Evolutionary conservation across 139 green algal genomes (phyloP), one percentile per base, ranked within the genome.

Genomic region (Tetradesmus obliquus): DNA sequence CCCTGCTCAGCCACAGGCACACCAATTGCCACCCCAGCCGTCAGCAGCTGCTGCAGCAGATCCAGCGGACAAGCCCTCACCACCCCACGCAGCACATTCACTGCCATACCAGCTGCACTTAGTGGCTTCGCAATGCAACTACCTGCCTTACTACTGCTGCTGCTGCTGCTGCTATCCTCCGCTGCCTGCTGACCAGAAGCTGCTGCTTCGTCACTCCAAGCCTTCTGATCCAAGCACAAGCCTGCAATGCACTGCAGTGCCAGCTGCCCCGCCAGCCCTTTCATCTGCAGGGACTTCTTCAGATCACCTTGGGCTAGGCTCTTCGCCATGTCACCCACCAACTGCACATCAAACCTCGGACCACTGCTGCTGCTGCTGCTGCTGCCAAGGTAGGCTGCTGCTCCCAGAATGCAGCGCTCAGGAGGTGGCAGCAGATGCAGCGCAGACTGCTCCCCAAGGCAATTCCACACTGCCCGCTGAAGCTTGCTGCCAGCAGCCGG

Each of bases 371-470:
- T 82, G 74, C 74, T 82, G 74, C 74, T 82, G 76, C n/a, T 32
- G 76, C 20, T 13, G 2, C 45, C 57, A 22, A 93, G 79, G 80
- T 93, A 95, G 69, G 88, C 79, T 22, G 13, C 55, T 9, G 84
- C 54, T 5, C 22, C 32, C 5, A 91, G 87, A 24, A 93, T 88
- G 91, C 93, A 95, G 69, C 88, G 32, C 0, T 13, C 55, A 45
- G 96, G 91, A 20, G 93, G 90, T 66, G 95, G 95, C 92, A 97
- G 93, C 92, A 97, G 92, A 89, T 95, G 94, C 88, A 96, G 90
- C 15, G 91, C 87, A 15, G 88, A 84, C 20, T 94, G 91, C 32
- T 94, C 84, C 45, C n/a, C 86, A 80, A 95, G 76, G 3, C 55
- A 86, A 0, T 24, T 55, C 90, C 91, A 89, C 66, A 88, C 58